Percentiles rank a stretch among this genome's conserved stretches.
Evolutionary conservation across 768 basidiomycete species (phyloP).

Genomic region (Amanita jacksonii): DNA sequence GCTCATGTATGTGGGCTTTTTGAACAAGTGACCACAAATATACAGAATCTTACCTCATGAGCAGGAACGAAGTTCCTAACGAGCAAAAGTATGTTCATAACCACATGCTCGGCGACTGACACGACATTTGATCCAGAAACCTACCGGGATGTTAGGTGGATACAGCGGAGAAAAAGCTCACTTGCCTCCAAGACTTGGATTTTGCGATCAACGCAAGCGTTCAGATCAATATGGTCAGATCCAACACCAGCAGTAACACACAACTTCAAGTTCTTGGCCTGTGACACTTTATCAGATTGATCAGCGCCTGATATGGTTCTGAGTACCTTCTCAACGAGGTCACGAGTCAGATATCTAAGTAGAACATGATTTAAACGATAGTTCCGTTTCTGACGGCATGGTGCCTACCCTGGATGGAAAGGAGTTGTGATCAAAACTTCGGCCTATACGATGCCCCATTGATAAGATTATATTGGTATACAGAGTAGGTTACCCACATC

Average conservation of each 20-base stretch:
- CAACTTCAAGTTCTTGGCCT: slow-evolving; percentile 85
- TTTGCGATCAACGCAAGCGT: slow-evolving; percentile 71
- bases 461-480: neutral
- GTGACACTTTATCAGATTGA: slow-evolving; percentile 3
- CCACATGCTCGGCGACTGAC: slow-evolving; percentile 85
- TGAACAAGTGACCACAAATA: neutral
- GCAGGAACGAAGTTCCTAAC: slow-evolving; percentile 87
- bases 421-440: slow-evolving; percentile 79
- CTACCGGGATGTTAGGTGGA: slow-evolving; percentile 15
- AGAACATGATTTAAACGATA: neutral
- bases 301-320: neutral
- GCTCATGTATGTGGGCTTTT: neutral
- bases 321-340: slow-evolving; percentile 55
- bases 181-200: slow-evolving; percentile 72
- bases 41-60: slow-evolving; percentile 56
- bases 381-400: neutral
- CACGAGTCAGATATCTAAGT: slow-evolving; percentile 57
- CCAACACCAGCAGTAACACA: slow-evolving; percentile 89
- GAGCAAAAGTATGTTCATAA: slow-evolving; percentile 85
- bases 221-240: slow-evolving; percentile 84
- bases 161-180: neutral
- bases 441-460: slow-evolving; percentile 32
- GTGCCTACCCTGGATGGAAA: slow-evolving; percentile 62
- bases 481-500: slow-evolving; percentile 41
- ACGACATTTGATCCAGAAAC: slow-evolving; percentile 87